Evolutionary conservation across 805 yeast species (phyloP).

Genomic region (Starmerella ratchasimensis): DNA sequence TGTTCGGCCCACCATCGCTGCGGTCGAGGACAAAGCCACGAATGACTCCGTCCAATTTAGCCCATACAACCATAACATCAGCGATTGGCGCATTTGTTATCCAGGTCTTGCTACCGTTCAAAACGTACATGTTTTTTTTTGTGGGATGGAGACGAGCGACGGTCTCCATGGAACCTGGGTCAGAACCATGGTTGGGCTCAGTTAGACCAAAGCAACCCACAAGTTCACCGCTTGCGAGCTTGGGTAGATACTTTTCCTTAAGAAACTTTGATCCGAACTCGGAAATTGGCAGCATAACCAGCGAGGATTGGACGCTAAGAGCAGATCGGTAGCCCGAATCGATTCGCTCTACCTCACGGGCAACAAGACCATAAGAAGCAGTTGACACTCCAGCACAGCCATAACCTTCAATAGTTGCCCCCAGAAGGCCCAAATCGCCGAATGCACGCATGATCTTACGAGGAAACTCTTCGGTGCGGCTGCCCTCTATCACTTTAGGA

Average conservation of each 20-base stretch:
- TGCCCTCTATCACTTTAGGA: conserved; percentile 31
- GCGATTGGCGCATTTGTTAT: conserved; percentile 37
- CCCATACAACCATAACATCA: conserved; percentile 32
- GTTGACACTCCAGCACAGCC: conserved; percentile 33
- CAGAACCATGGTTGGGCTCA: conserved; percentile 52
- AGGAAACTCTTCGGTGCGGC: conserved; percentile 30
- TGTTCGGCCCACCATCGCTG: too few relatives aligned
- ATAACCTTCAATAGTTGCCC: conserved; percentile 31
- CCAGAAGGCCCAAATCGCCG: conserved; percentile 32
- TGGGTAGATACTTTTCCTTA: conserved; percentile 31
- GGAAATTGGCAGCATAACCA: conserved; percentile 33
- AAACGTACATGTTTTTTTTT: conserved; percentile 30
- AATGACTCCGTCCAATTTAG: conserved; percentile 32
- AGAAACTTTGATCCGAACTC: conserved; percentile 31
- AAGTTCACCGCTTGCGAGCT: conserved; percentile 31
- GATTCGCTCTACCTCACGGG: conserved; percentile 34
- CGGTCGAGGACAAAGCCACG: conserved; percentile 34
- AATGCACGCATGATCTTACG: conserved; percentile 28
- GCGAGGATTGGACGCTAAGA: conserved; percentile 33
- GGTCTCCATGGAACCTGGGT: conserved; percentile 46
- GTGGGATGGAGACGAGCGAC: conserved; percentile 34
- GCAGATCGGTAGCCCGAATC: conserved; percentile 35
- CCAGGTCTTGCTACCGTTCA: conserved; percentile 33
- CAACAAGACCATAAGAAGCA: conserved; percentile 33
- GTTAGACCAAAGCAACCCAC: conserved; percentile 52